These are phyloP conservation scores for Hippophae rhamnoides DNA, from an alignment of 306 rosid species.

Conservation along the genomic window DNA sequence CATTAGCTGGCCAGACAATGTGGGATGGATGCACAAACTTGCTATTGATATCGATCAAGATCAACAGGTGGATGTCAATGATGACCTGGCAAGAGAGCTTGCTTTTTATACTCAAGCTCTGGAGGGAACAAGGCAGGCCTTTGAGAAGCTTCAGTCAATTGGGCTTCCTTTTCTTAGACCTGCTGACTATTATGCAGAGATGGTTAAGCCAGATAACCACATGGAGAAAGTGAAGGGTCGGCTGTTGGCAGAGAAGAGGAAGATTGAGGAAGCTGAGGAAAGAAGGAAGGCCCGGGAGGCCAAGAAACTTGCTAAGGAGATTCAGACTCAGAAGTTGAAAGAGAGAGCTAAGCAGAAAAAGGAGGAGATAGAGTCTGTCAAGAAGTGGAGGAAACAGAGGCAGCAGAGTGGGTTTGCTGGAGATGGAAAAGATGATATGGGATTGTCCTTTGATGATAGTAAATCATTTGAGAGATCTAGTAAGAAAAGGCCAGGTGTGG, in stretches of 20 bases:
- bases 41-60: slow-evolving; percentile 65
- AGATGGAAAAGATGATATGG: slow-evolving; percentile 29
- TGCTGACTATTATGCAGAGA: slow-evolving; percentile 80
- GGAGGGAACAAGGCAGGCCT: slow-evolving; percentile 71
- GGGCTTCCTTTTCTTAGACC: slow-evolving; percentile 73
- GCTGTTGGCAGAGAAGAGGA: slow-evolving; percentile 57
- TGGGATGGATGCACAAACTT: slow-evolving; percentile 67
- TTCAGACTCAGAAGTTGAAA: slow-evolving; percentile 69
- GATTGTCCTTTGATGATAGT: slow-evolving; percentile 56
- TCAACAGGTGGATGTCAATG: slow-evolving; percentile 73
- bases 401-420: slow-evolving; percentile 77
- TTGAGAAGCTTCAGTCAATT: slow-evolving; percentile 58
- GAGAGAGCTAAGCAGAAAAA: slow-evolving; percentile 89
- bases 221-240: slow-evolving; percentile 75
- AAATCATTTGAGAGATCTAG: slow-evolving; percentile 59
- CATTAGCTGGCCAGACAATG: slow-evolving; percentile 71
- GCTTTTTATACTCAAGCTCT: slow-evolving; percentile 75
- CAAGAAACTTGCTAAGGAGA: slow-evolving; percentile 67
- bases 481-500: slow-evolving; percentile 63
- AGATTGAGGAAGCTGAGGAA: slow-evolving; percentile 85
- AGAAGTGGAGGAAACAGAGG: slow-evolving; percentile 97
- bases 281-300: slow-evolving; percentile 77
- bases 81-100: slow-evolving; percentile 77
- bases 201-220: slow-evolving; percentile 81
- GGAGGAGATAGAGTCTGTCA: slow-evolving; percentile 79